These are phyloP conservation scores for Aureobasidium sp. DNA, from an alignment of 2,329 filamentous ascomycete species.

Conservation along the genomic window DNA sequence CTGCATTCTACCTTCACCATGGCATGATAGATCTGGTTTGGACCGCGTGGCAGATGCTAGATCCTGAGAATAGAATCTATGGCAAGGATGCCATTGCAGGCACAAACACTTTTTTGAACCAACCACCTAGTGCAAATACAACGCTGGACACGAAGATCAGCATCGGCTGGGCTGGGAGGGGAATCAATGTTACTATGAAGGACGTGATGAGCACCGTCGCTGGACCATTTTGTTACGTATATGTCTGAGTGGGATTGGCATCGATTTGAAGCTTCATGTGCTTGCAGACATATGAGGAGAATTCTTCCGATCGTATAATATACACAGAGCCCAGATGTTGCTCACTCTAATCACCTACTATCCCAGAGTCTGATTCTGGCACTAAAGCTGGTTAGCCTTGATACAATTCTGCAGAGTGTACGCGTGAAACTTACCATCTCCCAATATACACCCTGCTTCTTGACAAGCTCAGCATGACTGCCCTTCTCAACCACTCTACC, in stretches of 20 bases:
- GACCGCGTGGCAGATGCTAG: slow-evolving; percentile 45
- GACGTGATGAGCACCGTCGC: slow-evolving; percentile 36
- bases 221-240: slow-evolving; percentile 42
- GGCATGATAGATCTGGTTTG: slow-evolving; percentile 41
- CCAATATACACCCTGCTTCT: slow-evolving; percentile 24
- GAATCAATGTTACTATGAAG: slow-evolving; percentile 25
- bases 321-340: too few relatives aligned
- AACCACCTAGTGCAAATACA: slow-evolving; percentile 35
- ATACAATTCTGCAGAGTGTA: too few relatives aligned
- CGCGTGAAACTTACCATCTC: background rate
- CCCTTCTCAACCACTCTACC: slow-evolving; percentile 44
- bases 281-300: too few relatives aligned
- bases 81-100: slow-evolving; percentile 35
- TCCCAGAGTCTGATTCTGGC: background rate
- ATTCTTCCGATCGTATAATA: too few relatives aligned
- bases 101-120: slow-evolving; percentile 38
- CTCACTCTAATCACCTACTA: background rate
- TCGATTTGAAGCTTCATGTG: too few relatives aligned
- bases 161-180: slow-evolving; percentile 30
- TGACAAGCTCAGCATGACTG: slow-evolving; percentile 42
- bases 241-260: slow-evolving; percentile 18
- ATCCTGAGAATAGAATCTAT: slow-evolving; percentile 28
- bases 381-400: background rate
- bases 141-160: slow-evolving; percentile 36
- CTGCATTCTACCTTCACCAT: slow-evolving; percentile 42